phyloP scores from a whole-genome alignment of 73 alveolate genomes.

The Paramecium caudatum region DNA sequence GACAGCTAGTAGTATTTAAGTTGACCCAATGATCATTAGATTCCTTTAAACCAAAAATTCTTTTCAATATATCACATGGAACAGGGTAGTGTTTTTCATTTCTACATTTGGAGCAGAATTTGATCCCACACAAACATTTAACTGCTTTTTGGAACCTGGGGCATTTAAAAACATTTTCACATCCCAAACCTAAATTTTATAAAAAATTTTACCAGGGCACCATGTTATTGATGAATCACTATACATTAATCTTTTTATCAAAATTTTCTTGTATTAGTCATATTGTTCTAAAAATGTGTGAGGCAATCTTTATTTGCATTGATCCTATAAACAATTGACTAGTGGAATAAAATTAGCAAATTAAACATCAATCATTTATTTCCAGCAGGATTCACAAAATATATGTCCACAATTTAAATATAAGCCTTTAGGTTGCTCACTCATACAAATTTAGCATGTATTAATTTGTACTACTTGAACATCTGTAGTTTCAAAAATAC shows the following conservation, averaged over 20 bases:
- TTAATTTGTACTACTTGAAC: background rate
- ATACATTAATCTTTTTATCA: constrained; percentile 1
- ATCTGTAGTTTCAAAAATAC: background rate
- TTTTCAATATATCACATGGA: constrained; percentile 8
- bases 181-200: background rate
- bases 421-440: background rate
- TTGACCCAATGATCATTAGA: constrained; percentile 11
- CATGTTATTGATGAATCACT: background rate
- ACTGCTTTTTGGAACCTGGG: background rate
- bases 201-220: constrained; percentile 18
- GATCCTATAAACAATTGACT: constrained; percentile 10
- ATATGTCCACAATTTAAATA: constrained; percentile 3
- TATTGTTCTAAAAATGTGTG: background rate
- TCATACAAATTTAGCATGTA: background rate
- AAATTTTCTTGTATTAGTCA: background rate
- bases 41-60: background rate
- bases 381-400: constrained; percentile 9
- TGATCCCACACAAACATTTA: constrained; percentile 31
- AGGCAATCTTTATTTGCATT: constrained; percentile 2
- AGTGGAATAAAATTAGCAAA: background rate
- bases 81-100: constrained; percentile 25
- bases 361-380: constrained; percentile 13
- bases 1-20: background rate
- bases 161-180: constrained; percentile 37
- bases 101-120: constrained; percentile 45